phyloP scores from a whole-genome alignment of 345 rosid species.

The Murraya paniculata region DNA sequence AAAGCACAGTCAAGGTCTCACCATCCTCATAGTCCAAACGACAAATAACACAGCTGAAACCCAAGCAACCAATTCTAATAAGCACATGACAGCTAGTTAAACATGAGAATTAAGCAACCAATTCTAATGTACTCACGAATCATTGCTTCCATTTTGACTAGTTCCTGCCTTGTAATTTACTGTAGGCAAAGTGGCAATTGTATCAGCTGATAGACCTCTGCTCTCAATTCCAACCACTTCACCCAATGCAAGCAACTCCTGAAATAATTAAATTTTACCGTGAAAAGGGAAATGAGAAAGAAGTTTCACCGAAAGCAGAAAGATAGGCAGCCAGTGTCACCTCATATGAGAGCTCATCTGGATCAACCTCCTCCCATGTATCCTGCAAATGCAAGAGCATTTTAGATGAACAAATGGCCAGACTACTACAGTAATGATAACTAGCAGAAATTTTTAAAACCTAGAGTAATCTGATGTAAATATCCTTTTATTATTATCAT shows the following conservation, averaged over 20 bases:
- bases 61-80: slow-evolving; percentile 9
- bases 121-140: slow-evolving; percentile 56
- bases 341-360: slow-evolving; percentile 91
- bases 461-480: neutral
- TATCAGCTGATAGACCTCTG: slow-evolving; percentile 86
- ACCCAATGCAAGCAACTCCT: slow-evolving; percentile 94
- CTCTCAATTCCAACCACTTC: slow-evolving; percentile 90
- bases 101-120: slow-evolving; percentile 13
- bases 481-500: neutral
- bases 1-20: slow-evolving; percentile 73
- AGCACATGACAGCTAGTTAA: neutral
- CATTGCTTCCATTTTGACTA: slow-evolving; percentile 76
- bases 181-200: slow-evolving; percentile 76
- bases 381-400: slow-evolving; percentile 47
- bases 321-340: slow-evolving; percentile 33
- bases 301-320: slow-evolving; percentile 2
- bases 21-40: slow-evolving; percentile 86
- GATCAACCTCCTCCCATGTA: slow-evolving; percentile 92
- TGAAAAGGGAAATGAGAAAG: neutral
- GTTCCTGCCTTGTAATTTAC: slow-evolving; percentile 62
- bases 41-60: slow-evolving; percentile 86
- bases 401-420: neutral
- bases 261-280: slow-evolving; percentile 13
- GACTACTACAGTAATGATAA: neutral
- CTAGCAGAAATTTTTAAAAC: neutral